Percentiles rank a stretch among this genome's conserved stretches.
phyloP scores from a whole-genome alignment of 202 grass and related monocot genomes.

The Bolboschoenoplectus hybrid region DNA sequence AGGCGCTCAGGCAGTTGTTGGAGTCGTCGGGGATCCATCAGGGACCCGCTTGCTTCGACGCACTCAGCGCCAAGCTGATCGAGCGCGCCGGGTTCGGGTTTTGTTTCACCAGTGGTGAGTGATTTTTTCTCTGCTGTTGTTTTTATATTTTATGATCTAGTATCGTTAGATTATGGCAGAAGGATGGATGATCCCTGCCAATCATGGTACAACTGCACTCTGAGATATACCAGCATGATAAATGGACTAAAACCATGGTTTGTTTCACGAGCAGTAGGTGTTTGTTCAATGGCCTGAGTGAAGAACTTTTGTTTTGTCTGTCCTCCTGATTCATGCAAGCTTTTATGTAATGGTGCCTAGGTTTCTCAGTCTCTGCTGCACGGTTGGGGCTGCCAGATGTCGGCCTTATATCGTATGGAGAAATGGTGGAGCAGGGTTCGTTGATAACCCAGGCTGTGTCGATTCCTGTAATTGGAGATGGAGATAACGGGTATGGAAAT shows the following conservation, averaged over 20 bases:
- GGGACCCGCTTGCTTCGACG: conserved; percentile 92
- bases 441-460: conserved; percentile 80
- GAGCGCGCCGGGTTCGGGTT: conserved; percentile 62
- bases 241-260: conserved; percentile 54
- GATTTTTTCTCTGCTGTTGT: conserved; percentile 39
- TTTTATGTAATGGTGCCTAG: conserved; percentile 21
- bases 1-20: conserved; percentile 59
- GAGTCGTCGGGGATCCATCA: conserved; percentile 66
- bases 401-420: conserved; percentile 92
- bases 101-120: conserved; percentile 84
- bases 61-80: conserved; percentile 76
- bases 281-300: conserved; percentile 11
- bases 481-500: conserved; percentile 92
- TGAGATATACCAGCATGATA: conserved; percentile 36
- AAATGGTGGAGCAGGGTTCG: conserved; percentile 85
- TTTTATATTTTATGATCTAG: background rate
- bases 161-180: background rate
- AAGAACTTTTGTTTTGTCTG: conserved; percentile 8
- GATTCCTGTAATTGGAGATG: conserved; percentile 83
- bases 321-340: background rate
- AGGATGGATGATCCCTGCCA: background rate
- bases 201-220: background rate
- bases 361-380: conserved; percentile 88
- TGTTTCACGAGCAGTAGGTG: conserved; percentile 66
- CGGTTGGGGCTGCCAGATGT: conserved; percentile 82